Percentiles rank a stretch among this genome's conserved stretches.
Evolutionary conservation across 306 rosid species (phyloP).

Genomic region (Malus sylvestris): DNA sequence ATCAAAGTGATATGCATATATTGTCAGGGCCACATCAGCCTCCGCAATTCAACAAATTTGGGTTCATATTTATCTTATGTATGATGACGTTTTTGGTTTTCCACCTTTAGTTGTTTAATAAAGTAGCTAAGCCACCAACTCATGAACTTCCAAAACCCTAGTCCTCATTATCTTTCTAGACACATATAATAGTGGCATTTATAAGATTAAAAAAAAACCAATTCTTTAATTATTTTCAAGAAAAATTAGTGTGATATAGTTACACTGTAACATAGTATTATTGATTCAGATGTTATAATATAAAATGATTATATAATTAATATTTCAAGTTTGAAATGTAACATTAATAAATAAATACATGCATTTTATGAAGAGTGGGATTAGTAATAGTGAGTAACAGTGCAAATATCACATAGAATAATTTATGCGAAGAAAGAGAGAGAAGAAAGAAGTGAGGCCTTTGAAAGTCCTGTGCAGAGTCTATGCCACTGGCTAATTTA

Average conservation of each 20-base stretch:
- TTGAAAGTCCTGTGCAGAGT: not conserved
- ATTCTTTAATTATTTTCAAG: too few relatives aligned
- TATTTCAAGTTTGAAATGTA: not conserved
- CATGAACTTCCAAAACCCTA: not conserved
- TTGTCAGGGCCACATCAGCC: slow-evolving; percentile 2
- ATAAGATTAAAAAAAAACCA: too few relatives aligned
- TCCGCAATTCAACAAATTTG: not conserved
- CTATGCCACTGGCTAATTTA: not conserved
- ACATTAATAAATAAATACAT: too few relatives aligned
- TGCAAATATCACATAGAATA: too few relatives aligned
- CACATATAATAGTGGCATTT: not conserved
- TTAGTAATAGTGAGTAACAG: too few relatives aligned
- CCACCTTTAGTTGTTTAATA: not conserved
- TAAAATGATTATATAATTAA: too few relatives aligned
- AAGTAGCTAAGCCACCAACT: not conserved
- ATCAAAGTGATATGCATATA: not conserved
- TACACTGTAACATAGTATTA: too few relatives aligned
- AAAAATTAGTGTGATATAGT: too few relatives aligned
- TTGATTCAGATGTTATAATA: too few relatives aligned
- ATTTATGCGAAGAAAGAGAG: not conserved
- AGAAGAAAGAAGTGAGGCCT: not conserved
- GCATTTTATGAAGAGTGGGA: too few relatives aligned
- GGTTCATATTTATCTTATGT: not conserved
- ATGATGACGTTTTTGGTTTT: not conserved
- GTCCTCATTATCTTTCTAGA: not conserved